Base-by-base conservation (phyloP, 257 asterid genomes). In the Solanum chaucha region DNA sequence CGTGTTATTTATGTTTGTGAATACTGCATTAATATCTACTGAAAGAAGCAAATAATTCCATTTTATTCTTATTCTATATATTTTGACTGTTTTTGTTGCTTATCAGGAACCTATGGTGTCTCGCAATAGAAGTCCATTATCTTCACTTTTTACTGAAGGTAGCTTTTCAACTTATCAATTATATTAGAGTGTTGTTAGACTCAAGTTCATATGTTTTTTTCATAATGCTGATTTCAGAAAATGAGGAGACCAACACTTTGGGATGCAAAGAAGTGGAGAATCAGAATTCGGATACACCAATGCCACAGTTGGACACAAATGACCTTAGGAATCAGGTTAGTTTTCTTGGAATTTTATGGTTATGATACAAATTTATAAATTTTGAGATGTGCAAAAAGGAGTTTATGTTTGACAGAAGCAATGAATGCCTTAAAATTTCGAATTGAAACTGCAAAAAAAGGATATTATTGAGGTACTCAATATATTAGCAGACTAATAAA, bases 71-170 rank as follows among this genome's bases (percentile, higher is more conserved):
- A n/a, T 82, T 1, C 44, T 68, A 20, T 30, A 40, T 13, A 28
- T 2, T 10, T 41, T 85, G 40, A 30, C 17, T 48, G 14, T 75
- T 80, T 71, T 24, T 32, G 26, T 81, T 81, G 30, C 72, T 68
- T 41, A 87, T 86, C 93, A 93, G 99, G 94, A 90, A 88, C 81
- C 90, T 34, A 93, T 83, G 85, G 93, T 59, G 61, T 38, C 91
- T 77, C 89, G 92, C 87, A 92, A 92, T 58, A 91, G 95, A 87
- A 92, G 90, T 90, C 92, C 94, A 8, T 88, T 96, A 51, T 94
- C 98, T 41, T 92, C 98, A 4, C 86, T 96, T 74, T 91, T 96
- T 59, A 87, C 90, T 72, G 98, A 92, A 89, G 98, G 99, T 96
- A 89, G 82, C 59, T 90, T 44, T 32, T 86, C 70, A 26, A 26